A percentile compares a stretch with the other conserved stretches of the same genome.
Conservation (phyloP, 257 asterid genomes). For the Solanum etuberosum region DNA sequence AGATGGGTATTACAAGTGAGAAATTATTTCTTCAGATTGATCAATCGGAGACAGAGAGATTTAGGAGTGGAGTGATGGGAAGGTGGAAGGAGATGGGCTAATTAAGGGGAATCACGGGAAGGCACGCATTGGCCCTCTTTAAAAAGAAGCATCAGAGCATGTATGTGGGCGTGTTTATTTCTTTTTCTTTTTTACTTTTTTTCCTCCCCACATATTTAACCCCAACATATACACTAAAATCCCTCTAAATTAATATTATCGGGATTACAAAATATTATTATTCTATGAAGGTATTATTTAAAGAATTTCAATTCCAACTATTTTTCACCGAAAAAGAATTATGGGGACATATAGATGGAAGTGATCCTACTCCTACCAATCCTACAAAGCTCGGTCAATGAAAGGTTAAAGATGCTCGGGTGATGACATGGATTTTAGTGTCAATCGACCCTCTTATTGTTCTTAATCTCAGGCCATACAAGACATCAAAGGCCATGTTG, state of each 20-base stretch:
- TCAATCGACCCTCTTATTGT: too few relatives aligned
- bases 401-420: too few relatives aligned
- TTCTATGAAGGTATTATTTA: not conserved
- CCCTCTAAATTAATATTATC: not conserved
- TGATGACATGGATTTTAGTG: too few relatives aligned
- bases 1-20: not conserved
- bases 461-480: too few relatives aligned
- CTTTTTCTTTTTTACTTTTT: not conserved
- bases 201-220: not conserved
- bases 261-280: not conserved
- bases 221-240: too few relatives aligned
- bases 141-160: not conserved
- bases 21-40: not conserved
- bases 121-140: conserved; percentile 17
- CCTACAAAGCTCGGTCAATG: too few relatives aligned
- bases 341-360: too few relatives aligned
- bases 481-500: too few relatives aligned
- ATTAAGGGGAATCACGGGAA: conserved; percentile 28
- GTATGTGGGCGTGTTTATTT: not conserved
- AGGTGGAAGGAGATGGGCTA: conserved; percentile 13
- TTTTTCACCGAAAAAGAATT: too few relatives aligned
- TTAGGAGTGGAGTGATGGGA: not conserved
- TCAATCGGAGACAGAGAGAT: not conserved
- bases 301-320: too few relatives aligned
- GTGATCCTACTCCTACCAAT: too few relatives aligned